Conservation (phyloP, 768 basidiomycete species). For the Lactarius sp. region DNA sequence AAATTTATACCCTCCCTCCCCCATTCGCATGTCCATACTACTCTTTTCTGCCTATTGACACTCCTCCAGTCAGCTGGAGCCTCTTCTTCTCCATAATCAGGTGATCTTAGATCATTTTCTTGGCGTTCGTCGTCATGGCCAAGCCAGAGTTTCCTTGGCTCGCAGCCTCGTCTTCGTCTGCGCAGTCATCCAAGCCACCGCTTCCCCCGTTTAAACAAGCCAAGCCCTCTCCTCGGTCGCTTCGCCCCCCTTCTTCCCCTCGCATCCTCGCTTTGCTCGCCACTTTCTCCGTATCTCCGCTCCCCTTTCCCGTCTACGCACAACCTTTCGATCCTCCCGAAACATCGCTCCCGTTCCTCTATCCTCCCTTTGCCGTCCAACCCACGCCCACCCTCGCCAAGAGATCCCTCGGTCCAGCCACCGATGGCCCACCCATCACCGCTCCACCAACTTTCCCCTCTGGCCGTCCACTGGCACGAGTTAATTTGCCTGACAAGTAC, state of each 20-base stretch:
- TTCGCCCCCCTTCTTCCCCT: slow-evolving; percentile 3
- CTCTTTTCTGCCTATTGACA: neutral
- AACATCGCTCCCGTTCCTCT: slow-evolving; percentile 24
- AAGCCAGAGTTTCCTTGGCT: slow-evolving; percentile 26
- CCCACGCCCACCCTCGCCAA: slow-evolving; percentile 20
- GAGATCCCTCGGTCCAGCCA: neutral
- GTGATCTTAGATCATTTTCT: neutral
- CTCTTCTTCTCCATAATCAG: neutral
- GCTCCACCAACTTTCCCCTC: neutral
- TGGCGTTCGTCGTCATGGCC: slow-evolving; percentile 28
- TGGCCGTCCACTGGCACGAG: neutral
- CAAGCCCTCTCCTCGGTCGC: slow-evolving; percentile 5
- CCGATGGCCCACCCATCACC: neutral
- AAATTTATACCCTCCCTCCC: neutral
- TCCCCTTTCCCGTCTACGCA: neutral
- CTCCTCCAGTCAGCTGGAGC: neutral
- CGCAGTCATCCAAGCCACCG: slow-evolving; percentile 5
- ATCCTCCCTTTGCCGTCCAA: slow-evolving; percentile 32
- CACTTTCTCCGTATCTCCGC: neutral
- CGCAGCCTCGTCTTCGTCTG: slow-evolving; percentile 8
- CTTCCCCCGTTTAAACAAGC: neutral
- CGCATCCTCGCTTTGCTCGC: slow-evolving; percentile 13
- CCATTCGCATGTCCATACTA: neutral
- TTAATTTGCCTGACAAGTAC: slow-evolving; percentile 27
- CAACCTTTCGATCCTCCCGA: slow-evolving; percentile 12